Evolutionary conservation across 768 basidiomycete species (phyloP).

Genomic region (Rhizopogon rudus): DNA sequence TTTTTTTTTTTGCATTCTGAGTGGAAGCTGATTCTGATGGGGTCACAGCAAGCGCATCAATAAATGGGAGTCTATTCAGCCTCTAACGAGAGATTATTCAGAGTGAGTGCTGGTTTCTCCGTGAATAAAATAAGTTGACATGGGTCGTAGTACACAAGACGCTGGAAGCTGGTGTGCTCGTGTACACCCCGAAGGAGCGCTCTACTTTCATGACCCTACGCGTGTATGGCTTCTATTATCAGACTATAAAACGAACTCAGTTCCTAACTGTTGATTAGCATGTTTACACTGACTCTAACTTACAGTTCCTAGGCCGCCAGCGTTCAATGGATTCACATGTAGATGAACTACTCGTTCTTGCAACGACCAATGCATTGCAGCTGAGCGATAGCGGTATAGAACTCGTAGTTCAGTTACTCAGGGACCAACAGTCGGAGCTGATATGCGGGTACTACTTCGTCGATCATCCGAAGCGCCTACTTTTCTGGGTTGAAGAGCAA

Average conservation of each 20-base stretch:
- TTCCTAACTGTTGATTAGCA: constrained; percentile 20
- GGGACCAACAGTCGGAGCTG: background rate
- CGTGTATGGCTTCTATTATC: constrained; percentile 25
- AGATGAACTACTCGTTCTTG: background rate
- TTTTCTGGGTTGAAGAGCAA: constrained; percentile 46
- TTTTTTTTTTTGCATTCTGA: too few species aligned
- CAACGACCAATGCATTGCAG: too few species aligned
- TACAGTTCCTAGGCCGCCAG: constrained; percentile 11
- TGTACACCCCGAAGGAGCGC: constrained; percentile 51
- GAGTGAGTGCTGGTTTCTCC: too few species aligned
- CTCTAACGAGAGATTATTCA: background rate
- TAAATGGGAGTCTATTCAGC: background rate
- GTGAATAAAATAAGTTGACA: too few species aligned
- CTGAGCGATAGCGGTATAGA: background rate
- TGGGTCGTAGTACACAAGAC: background rate
- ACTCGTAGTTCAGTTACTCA: background rate
- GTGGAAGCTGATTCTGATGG: background rate
- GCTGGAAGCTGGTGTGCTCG: constrained; percentile 32
- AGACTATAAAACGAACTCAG: background rate
- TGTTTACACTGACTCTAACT: constrained; percentile 44
- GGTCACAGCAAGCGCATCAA: background rate
- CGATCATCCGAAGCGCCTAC: constrained; percentile 33
- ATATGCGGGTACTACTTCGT: constrained; percentile 37
- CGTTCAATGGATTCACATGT: background rate
- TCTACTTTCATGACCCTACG: constrained; percentile 43